These are phyloP conservation scores for Gossypium bickii DNA, from an alignment of 345 rosid species.

Conservation along the genomic window DNA sequence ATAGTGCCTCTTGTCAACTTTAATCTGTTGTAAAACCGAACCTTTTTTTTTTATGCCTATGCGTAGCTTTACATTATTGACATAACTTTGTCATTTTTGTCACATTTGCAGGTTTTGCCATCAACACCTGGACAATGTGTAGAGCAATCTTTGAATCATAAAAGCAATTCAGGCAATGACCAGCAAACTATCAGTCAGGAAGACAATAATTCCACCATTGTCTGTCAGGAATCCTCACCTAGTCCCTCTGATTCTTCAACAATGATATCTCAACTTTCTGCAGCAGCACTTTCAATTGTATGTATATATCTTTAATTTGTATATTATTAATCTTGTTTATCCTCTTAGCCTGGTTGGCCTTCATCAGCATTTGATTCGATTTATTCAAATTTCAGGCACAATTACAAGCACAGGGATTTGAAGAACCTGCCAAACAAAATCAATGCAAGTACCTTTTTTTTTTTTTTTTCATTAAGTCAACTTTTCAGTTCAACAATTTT, in stretches of 20 bases:
- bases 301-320: neutral
- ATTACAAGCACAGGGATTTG: neutral
- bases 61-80: neutral
- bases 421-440: neutral
- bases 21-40: neutral
- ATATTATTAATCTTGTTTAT: neutral
- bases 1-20: neutral
- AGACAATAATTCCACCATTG: neutral
- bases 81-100: neutral
- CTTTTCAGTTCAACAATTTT: neutral
- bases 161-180: neutral
- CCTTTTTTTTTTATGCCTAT: neutral
- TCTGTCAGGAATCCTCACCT: neutral
- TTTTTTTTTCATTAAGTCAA: neutral
- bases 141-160: neutral
- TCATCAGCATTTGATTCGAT: neutral
- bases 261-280: neutral
- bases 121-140: neutral
- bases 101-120: constrained; percentile 2
- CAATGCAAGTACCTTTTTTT: neutral
- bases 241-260: neutral
- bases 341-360: neutral
- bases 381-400: neutral
- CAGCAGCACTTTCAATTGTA: neutral
- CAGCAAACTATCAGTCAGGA: neutral